Conservation (phyloP, 306 rosid genomes). For the Glycyrrhiza uralensis region DNA sequence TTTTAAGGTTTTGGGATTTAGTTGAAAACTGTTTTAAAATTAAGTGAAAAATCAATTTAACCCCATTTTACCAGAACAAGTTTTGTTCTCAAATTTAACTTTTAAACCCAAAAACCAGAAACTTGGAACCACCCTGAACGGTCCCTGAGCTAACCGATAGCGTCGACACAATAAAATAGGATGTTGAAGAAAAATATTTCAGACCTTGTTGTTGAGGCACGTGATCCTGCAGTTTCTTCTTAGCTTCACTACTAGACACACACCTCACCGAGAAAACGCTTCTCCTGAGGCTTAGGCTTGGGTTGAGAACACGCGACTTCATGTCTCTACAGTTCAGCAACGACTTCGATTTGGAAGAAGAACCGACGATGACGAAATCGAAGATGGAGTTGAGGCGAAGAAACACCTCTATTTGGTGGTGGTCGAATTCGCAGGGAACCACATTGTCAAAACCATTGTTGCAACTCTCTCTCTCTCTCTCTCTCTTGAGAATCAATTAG, state of each 20-base stretch:
- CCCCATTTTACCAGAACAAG: too few species aligned
- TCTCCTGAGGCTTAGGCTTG: constrained; percentile 14
- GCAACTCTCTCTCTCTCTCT: constrained; percentile 14
- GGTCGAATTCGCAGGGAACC: constrained; percentile 42
- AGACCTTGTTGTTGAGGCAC: constrained; percentile 51
- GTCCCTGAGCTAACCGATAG: neutral
- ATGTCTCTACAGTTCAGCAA: constrained; percentile 35
- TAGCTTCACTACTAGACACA: constrained; percentile 51
- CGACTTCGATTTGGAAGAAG: constrained; percentile 41
- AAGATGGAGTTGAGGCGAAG: constrained; percentile 42
- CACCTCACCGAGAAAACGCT: constrained; percentile 40
- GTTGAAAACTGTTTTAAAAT: too few species aligned
- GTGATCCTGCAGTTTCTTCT: constrained; percentile 47
- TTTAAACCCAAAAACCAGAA: too few species aligned
- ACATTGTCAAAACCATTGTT: constrained; percentile 65
- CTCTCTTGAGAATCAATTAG: neutral
- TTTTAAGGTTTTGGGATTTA: too few species aligned
- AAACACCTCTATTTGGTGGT: constrained; percentile 24
- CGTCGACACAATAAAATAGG: neutral
- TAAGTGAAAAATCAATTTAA: too few species aligned
- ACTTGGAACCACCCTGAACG: too few species aligned
- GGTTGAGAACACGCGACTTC: constrained; percentile 16
- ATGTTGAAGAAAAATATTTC: neutral
- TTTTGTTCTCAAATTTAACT: too few species aligned
- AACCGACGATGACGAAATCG: constrained; percentile 33